These are phyloP conservation scores for Streptanthus diversifolius DNA, from an alignment of 345 rosid species.

Conservation along the genomic window DNA sequence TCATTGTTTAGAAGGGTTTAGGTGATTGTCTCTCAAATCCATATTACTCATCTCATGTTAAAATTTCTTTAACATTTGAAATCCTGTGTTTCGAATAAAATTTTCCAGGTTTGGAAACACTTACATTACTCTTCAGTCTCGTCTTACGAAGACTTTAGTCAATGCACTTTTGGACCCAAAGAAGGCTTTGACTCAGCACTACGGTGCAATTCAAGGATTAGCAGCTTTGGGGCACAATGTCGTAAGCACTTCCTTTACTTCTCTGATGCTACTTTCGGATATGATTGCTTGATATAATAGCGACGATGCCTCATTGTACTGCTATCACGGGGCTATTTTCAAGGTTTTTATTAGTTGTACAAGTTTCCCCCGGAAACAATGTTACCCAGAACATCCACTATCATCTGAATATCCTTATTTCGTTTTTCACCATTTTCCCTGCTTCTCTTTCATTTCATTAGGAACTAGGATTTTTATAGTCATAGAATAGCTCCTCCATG, in stretches of 20 bases:
- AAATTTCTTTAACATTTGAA: slow-evolving; percentile 3
- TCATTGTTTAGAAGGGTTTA: not conserved
- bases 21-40: not conserved
- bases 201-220: slow-evolving; percentile 95
- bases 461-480: not conserved
- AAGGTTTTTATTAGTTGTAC: not conserved
- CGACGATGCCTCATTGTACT: not conserved
- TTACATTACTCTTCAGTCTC: slow-evolving; percentile 78
- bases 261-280: not conserved
- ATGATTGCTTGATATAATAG: not conserved
- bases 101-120: slow-evolving; percentile 74
- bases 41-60: not conserved
- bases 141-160: slow-evolving; percentile 83
- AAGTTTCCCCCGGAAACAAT: not conserved
- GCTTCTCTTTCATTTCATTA: not conserved
- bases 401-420: not conserved
- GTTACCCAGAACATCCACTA: not conserved
- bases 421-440: not conserved
- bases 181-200: slow-evolving; percentile 84
- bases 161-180: slow-evolving; percentile 87
- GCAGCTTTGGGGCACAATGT: slow-evolving; percentile 86
- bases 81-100: slow-evolving; percentile 4
- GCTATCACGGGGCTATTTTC: not conserved
- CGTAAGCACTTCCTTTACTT: slow-evolving; percentile 49
- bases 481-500: not conserved